Percentiles rank a stretch among this genome's conserved stretches.
These are phyloP conservation scores for Lentinula aciculospora DNA, from an alignment of 768 basidiomycete species.

Conservation along the genomic window DNA sequence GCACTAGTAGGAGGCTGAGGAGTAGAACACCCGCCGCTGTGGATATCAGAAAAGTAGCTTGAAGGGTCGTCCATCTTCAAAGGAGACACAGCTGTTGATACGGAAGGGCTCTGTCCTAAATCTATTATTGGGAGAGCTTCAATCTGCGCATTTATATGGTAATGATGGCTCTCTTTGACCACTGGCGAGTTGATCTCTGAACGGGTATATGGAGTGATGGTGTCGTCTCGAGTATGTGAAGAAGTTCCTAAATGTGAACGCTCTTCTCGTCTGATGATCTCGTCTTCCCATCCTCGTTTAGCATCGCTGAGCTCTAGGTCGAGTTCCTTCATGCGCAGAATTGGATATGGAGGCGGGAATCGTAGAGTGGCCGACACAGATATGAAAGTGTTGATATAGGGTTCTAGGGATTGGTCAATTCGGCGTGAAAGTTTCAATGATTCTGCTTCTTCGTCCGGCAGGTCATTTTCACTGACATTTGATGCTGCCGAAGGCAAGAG, in stretches of 20 bases:
- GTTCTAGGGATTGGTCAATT: conserved; percentile 77
- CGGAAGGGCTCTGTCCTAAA: conserved; percentile 17
- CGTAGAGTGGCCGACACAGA: conserved; percentile 91
- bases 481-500: conserved; percentile 3
- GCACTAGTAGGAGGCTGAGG: conserved; percentile 11
- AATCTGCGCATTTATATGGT: conserved; percentile 66
- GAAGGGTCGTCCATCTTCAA: conserved; percentile 24
- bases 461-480: conserved; percentile 33
- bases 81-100: conserved; percentile 15
- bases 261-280: conserved; percentile 74
- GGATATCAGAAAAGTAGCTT: conserved; percentile 33
- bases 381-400: conserved; percentile 82
- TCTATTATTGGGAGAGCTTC: conserved; percentile 41
- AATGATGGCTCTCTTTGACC: conserved; percentile 18
- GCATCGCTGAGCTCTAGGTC: conserved; percentile 70
- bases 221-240: conserved; percentile 4
- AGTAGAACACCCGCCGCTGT: conserved; percentile 22
- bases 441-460: conserved; percentile 70
- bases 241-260: conserved; percentile 21
- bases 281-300: conserved; percentile 83
- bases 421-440: conserved; percentile 64
- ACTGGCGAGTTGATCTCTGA: background rate
- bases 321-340: conserved; percentile 82
- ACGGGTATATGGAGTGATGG: conserved; percentile 8
- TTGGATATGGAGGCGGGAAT: conserved; percentile 88